Base-by-base conservation (phyloP, 2,329 filamentous ascomycete genomes). In the Claviceps cyperi region DNA sequence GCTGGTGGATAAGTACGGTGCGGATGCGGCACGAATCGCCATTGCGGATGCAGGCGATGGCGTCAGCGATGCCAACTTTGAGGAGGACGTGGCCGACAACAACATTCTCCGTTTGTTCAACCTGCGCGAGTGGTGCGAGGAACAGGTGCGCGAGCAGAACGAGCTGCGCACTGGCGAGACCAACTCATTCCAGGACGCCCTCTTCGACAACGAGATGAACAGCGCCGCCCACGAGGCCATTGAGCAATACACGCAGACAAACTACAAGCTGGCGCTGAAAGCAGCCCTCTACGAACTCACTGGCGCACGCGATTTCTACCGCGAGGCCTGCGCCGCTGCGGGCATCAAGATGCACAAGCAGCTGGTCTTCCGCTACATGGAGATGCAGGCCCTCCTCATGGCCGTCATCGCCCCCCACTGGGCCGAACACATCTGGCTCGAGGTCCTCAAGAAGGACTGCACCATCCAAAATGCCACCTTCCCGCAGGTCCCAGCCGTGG, bases 161-260 rank as follows among this genome's bases (percentile, higher is more conserved):
- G 58, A 64, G 48, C 81, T 95, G 61, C 83, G 91, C 47, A 80
- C 80, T n/a, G 88, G 86, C 47, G 74, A 81, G 58, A 78, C 81
- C 54, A 82, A 85, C 64, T 72, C 78, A 50, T 88, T 95, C 71
- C 87, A 88, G 67, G 92, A 98, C 64, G 78, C 81, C 51, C 74
- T 97, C 45, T 97, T 98, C 63, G 79, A 87, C 61, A 97, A 98
- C 64, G 91, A 98, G 69, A 78, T 98, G 72, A 92, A 94, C 64
- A 73, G 76, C 5, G 72, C 94, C 9, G 84, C 90, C n/a, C 75
- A 77, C 46, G 86, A 95, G 67, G 80, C 89, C 14, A 79, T 78
- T 59, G 74, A 82, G 59, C 81, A 92, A 63, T 97, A 95, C 70
- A 74, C 81, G 55, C 75, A 78, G 46, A 90, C 85, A 21, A 80